Base-by-base conservation (phyloP, 257 asterid species). In the Salvia rosmarinus region DNA sequence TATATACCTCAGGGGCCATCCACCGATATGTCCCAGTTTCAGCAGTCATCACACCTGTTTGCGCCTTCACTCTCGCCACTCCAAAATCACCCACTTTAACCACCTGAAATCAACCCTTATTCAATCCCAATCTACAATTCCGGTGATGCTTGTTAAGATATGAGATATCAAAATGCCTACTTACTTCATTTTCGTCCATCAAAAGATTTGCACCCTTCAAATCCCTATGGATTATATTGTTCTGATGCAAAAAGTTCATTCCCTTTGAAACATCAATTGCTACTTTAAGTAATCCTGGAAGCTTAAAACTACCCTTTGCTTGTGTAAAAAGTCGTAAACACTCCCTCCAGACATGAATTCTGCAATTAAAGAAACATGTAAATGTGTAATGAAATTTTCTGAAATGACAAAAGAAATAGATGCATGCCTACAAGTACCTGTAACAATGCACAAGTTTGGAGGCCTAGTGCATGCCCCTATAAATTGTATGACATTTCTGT, bases 51-150 rank as follows among this genome's bases (percentile, higher is more conserved):
- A 94, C 98, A 49, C 99, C 99, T 8, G 94, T 85, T 71, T 91
- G 96, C 43, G 98, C 86, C 82, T 85, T 91, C 76, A 94, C 99
- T 85, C 99, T 83, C 44, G 99, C 99, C 73, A 94, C 99, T n/a
- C 99, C 99, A 80, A 94, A 94, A 82, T 94, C 99, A 79, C 93
- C 98, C 73, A 94, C 98, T 82, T 94, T 94, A 46, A 91, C 96
- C 64, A 91, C 96, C 99, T 94, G 85, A 75, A 59, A 65, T 20
- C 37, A 62, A 55, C 42, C 62, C 11, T 43, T 50, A 25, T 7
- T 6, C 20, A 61, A 34, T 30, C 66, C 19, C 13, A 0, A 68
- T 47, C 60, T 72, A 3, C 63, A 25, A 25, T 10, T 37, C 42
- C 9, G 2, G 19, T 55, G 5, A n/a, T 14, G 19, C 8, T 13